Percentiles rank a stretch among this genome's conserved stretches.
Conservation (phyloP, 768 basidiomycete genomes). For the Pleurotus tuoliensis region DNA sequence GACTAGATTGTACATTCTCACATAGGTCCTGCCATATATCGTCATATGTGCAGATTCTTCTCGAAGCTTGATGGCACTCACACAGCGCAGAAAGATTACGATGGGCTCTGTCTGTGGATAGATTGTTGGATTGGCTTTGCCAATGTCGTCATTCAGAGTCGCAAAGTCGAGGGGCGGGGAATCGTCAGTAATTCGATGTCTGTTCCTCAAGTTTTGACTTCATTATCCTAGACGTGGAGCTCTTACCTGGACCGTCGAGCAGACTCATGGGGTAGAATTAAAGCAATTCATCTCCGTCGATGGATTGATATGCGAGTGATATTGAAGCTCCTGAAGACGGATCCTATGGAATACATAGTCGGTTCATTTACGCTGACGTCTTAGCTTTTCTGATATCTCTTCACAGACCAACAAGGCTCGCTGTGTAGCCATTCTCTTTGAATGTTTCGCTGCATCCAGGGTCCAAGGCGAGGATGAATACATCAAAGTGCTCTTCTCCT, state of each 20-base stretch:
- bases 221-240: slow-evolving; percentile 31
- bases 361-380: slow-evolving; percentile 16
- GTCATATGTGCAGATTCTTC: slow-evolving; percentile 29
- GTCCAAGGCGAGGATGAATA: slow-evolving; percentile 58
- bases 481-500: slow-evolving; percentile 48
- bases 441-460: slow-evolving; percentile 43
- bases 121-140: slow-evolving; percentile 76
- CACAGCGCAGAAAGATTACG: slow-evolving; percentile 16
- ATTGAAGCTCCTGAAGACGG: slow-evolving; percentile 48
- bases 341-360: slow-evolving; percentile 60
- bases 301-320: slow-evolving; percentile 64
- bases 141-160: slow-evolving; percentile 44
- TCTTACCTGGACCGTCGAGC: slow-evolving; percentile 53
- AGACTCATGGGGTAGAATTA: slow-evolving; percentile 54
- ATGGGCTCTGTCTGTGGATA: slow-evolving; percentile 53
- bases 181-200: slow-evolving; percentile 11
- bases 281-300: slow-evolving; percentile 45
- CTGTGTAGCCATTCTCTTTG: slow-evolving; percentile 53
- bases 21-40: slow-evolving; percentile 23
- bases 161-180: slow-evolving; percentile 13
- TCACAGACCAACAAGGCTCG: slow-evolving; percentile 40
- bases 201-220: neutral
- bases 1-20: slow-evolving; percentile 43
- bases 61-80: slow-evolving; percentile 22
- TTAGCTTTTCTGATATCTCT: neutral